A percentile compares a stretch with the other conserved stretches of the same genome.
These are phyloP conservation scores for Rhizomucor pusillus DNA, from an alignment of 371 early-diverging fungal genomes.

Conservation along the genomic window DNA sequence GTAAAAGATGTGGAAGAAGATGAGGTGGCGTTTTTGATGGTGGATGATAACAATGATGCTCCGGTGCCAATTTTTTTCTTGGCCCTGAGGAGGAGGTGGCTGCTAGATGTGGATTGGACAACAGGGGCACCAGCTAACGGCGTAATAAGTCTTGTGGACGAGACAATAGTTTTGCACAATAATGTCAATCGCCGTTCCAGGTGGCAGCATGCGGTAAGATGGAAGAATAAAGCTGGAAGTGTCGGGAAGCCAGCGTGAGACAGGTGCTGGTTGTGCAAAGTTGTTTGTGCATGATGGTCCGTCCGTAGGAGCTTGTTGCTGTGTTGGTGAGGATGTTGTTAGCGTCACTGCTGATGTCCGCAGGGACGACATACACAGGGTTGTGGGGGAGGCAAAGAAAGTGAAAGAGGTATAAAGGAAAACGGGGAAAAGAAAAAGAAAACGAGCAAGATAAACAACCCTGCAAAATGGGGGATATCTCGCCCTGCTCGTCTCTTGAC, in stretches of 20 bases:
- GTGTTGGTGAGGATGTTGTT: not conserved
- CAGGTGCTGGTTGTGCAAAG: not conserved
- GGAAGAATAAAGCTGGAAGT: slow-evolving; percentile 8
- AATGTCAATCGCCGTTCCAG: not conserved
- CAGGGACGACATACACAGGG: slow-evolving; percentile 4
- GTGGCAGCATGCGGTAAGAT: slow-evolving; percentile 4
- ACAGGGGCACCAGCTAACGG: slow-evolving; percentile 10
- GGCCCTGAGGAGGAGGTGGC: too few relatives aligned
- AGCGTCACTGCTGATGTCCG: slow-evolving; percentile 1
- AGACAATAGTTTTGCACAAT: slow-evolving; percentile 10
- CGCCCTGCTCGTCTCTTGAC: slow-evolving; percentile 3
- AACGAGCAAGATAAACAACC: not conserved
- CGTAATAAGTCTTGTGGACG: slow-evolving; percentile 11
- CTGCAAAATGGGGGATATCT: not conserved
- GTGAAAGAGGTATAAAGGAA: not conserved
- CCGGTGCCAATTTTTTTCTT: too few relatives aligned
- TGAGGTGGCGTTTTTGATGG: too few relatives aligned
- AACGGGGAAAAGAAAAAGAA: not conserved
- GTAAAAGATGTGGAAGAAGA: too few relatives aligned
- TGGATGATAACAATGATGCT: too few relatives aligned
- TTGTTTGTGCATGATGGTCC: not conserved
- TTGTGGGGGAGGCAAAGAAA: not conserved
- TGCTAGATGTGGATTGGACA: slow-evolving; percentile 2
- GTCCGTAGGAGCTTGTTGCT: not conserved
- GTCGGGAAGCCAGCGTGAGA: slow-evolving; percentile 12